Evolutionary conservation across 768 basidiomycete species (phyloP).

Genomic region (Hericium rajendrae): DNA sequence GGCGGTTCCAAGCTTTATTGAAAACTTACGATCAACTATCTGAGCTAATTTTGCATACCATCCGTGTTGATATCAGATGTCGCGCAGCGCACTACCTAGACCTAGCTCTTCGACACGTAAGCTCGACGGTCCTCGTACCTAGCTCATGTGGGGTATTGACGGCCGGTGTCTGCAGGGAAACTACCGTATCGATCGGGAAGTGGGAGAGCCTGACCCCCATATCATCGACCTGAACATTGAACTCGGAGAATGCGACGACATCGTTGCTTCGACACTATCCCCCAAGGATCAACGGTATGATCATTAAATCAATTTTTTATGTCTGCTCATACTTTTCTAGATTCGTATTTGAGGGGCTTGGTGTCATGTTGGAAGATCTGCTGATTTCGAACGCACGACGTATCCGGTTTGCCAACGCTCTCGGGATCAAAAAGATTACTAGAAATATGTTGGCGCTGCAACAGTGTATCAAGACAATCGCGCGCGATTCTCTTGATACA

Average conservation of each 20-base stretch:
- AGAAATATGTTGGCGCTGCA: constrained; percentile 88
- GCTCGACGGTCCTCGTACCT: background rate
- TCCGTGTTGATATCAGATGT: constrained; percentile 83
- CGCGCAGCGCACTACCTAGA: constrained; percentile 74
- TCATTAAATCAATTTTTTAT: constrained; percentile 5
- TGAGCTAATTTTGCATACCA: constrained; percentile 76
- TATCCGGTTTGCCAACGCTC: constrained; percentile 57
- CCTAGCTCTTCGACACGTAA: constrained; percentile 56
- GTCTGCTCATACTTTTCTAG: constrained; percentile 28
- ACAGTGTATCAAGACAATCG: constrained; percentile 78
- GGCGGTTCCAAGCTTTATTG: constrained; percentile 85
- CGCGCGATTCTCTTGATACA: constrained; percentile 45
- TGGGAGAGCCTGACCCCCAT: constrained; percentile 85
- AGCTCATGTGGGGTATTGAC: too few relatives aligned
- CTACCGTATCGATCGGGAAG: constrained; percentile 73
- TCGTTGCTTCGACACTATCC: constrained; percentile 51
- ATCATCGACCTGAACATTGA: constrained; percentile 80
- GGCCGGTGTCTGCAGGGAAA: constrained; percentile 50
- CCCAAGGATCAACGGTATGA: constrained; percentile 59
- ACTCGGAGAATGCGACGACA: constrained; percentile 67
- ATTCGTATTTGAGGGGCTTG: constrained; percentile 82
- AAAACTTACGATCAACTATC: constrained; percentile 88
- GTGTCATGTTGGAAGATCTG: constrained; percentile 74
- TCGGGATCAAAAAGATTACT: constrained; percentile 79
- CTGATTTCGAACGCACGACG: constrained; percentile 67